Base-by-base conservation (phyloP, 352 stramenopile species). In the Bremia lactucae region DNA sequence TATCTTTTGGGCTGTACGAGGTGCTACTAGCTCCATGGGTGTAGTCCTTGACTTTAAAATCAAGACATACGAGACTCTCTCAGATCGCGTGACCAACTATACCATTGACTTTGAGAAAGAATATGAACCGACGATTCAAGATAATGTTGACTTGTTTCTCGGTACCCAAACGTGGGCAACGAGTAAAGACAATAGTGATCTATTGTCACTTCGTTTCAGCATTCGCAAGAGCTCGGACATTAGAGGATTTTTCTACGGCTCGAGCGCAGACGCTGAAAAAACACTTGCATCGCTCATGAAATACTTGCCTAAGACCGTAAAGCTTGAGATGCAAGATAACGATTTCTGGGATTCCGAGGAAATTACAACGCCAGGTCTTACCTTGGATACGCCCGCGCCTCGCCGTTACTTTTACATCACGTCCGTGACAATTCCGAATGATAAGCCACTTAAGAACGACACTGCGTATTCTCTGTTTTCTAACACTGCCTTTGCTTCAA, bases 31-130 rank as follows among this genome's bases (percentile, higher is more conserved):
- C 9, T 39, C 34, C 8, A 24, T 39, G 34, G 34, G 18, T 14
- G 34, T 39, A n/a, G 19, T 39, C 8, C 9, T 39, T 9, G 34
- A 39, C 34, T 39, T 39, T 15, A 39, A 39, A 10, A 39, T 39
- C 34, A 39, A 39, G 34, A 39, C 34, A 0, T 23, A 26, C 4
- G 18, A 39, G 8, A 16, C 34, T 22, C 34, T 19, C 3, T 39
- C 34, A 10, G 3, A 14, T 2, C 34, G 11, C 2, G 34, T 39
- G 34, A 39, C 34, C 13, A 39, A 39, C 19, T 39, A 39, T 19
- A 39, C 34, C 6, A 39, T 39, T 22, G 34, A 16, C 7, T 39
- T 39, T 23, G 13, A 39, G 13, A 26, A 16, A 11, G 26, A n/a
- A 7, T 25, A 39, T 19, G 26, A 39, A n/a, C 34, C 34, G 16